phyloP scores from a whole-genome alignment of 805 yeast species.

The Zygotorulaspora danielsina region DNA sequence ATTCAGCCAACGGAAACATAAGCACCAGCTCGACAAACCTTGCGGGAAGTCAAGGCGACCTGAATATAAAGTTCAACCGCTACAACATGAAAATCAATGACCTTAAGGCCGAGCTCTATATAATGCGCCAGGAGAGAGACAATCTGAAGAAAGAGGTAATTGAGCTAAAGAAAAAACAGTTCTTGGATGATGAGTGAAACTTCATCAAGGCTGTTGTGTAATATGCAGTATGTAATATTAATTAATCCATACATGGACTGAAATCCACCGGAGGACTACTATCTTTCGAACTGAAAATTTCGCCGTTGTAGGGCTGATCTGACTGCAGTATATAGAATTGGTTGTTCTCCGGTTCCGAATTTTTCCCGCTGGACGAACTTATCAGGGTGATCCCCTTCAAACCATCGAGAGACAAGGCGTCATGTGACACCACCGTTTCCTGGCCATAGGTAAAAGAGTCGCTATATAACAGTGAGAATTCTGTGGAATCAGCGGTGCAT shows the following conservation, averaged over 20 bases:
- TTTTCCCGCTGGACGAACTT: not conserved
- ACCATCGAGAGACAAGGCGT: not conserved
- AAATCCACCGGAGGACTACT: constrained; percentile 16
- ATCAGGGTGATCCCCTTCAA: constrained; percentile 1
- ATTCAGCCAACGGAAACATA: constrained; percentile 21
- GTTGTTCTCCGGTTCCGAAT: not conserved
- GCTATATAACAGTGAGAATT: not conserved
- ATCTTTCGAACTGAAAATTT: constrained; percentile 1
- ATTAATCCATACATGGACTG: not conserved
- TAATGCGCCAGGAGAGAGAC: constrained; percentile 79
- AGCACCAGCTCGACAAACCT: constrained; percentile 25
- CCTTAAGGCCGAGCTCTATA: constrained; percentile 76
- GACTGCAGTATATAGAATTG: constrained; percentile 5
- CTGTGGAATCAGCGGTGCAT: not conserved
- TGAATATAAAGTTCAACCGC: constrained; percentile 45
- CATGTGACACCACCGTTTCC: not conserved
- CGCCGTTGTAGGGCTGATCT: not conserved
- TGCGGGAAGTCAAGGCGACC: constrained; percentile 15
- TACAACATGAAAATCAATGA: constrained; percentile 75
- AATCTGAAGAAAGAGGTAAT: constrained; percentile 61
- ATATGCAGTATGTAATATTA: constrained; percentile 1
- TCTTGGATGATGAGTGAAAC: constrained; percentile 13
- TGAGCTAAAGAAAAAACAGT: constrained; percentile 54
- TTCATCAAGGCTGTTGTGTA: not conserved
- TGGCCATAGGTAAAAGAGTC: not conserved